These are phyloP conservation scores for Podaxis sp. DNA, from an alignment of 768 basidiomycete species.

Conservation along the genomic window DNA sequence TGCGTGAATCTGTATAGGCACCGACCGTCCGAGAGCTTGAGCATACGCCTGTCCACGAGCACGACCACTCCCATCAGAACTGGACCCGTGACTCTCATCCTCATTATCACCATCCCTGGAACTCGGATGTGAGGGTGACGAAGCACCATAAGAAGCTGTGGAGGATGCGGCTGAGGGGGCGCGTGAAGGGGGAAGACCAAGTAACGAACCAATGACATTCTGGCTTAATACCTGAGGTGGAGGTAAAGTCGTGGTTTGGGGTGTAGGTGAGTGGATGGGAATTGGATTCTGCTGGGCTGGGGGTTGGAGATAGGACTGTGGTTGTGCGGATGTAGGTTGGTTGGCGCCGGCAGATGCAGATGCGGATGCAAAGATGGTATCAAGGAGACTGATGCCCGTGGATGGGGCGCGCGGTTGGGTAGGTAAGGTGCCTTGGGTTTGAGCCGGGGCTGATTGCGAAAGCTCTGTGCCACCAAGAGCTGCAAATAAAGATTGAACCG, in stretches of 20 bases:
- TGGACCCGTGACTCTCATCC: slow-evolving; percentile 38
- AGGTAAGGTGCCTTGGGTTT: slow-evolving; percentile 6
- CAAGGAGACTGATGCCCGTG: slow-evolving; percentile 61
- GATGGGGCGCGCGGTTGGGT: slow-evolving; percentile 27
- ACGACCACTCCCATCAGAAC: slow-evolving; percentile 22
- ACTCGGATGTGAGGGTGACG: slow-evolving; percentile 37
- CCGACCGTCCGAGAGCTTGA: neutral
- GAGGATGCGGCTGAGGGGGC: slow-evolving; percentile 38
- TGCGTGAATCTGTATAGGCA: neutral
- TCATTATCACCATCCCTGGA: slow-evolving; percentile 64
- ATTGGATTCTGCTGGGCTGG: slow-evolving; percentile 25
- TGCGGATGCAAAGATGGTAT: slow-evolving; percentile 77
- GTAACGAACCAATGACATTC: slow-evolving; percentile 64
- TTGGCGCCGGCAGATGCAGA: neutral
- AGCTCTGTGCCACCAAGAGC: slow-evolving; percentile 27
- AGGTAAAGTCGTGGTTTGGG: slow-evolving; percentile 43
- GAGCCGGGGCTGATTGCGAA: slow-evolving; percentile 16
- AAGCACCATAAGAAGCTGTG: slow-evolving; percentile 21
- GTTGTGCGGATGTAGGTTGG: neutral
- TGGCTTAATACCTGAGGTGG: slow-evolving; percentile 70
- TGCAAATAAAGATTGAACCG: slow-evolving; percentile 51
- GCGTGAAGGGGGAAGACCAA: slow-evolving; percentile 53
- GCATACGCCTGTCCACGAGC: neutral
- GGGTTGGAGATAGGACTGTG: slow-evolving; percentile 13
- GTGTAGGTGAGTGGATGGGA: slow-evolving; percentile 51